Evolutionary conservation across 2,329 filamentous ascomycete genomes (phyloP).

Genomic region (Sclerotinia glacialis): DNA sequence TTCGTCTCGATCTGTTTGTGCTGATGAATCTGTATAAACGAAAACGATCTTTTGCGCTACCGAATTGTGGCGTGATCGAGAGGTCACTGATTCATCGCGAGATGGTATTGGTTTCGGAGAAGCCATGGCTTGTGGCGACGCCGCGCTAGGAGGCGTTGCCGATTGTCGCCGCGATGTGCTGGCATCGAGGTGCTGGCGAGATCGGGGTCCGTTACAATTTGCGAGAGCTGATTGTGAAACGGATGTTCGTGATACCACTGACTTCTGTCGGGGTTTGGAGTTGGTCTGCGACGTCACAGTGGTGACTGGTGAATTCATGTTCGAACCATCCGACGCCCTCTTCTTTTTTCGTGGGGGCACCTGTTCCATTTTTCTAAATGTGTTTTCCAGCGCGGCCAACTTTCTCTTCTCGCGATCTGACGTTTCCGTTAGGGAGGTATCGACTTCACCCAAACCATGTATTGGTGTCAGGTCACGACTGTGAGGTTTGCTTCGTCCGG

Average conservation of each 20-base stretch:
- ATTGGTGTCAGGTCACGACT: constrained; percentile 63
- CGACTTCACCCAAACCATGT: constrained; percentile 52
- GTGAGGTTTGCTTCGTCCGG: constrained; percentile 60
- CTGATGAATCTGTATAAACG: constrained; percentile 35
- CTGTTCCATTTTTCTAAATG: constrained; percentile 60
- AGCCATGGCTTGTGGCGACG: constrained; percentile 33
- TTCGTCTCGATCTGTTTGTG: constrained; percentile 38
- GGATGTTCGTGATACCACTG: constrained; percentile 33
- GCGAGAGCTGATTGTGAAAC: constrained; percentile 30
- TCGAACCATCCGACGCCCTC: constrained; percentile 54
- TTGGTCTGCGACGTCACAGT: constrained; percentile 29
- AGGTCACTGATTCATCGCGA: constrained; percentile 24
- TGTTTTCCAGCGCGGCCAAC: constrained; percentile 63
- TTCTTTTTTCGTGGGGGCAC: constrained; percentile 60
- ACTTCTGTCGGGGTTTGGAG: constrained; percentile 38
- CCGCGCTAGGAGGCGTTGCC: constrained; percentile 35
- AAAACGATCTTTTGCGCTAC: constrained; percentile 23
- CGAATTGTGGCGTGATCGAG: constrained; percentile 32
- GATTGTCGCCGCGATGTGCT: constrained; percentile 37
- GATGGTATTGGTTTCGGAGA: constrained; percentile 27
- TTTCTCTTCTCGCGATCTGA: constrained; percentile 67
- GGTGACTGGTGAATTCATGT: constrained; percentile 25
- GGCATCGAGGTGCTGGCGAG: constrained; percentile 36
- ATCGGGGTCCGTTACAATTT: constrained; percentile 28
- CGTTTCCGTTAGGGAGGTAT: constrained; percentile 52